Conservation (phyloP, 2,329 filamentous ascomycete genomes). For the Pyricularia sp. region DNA sequence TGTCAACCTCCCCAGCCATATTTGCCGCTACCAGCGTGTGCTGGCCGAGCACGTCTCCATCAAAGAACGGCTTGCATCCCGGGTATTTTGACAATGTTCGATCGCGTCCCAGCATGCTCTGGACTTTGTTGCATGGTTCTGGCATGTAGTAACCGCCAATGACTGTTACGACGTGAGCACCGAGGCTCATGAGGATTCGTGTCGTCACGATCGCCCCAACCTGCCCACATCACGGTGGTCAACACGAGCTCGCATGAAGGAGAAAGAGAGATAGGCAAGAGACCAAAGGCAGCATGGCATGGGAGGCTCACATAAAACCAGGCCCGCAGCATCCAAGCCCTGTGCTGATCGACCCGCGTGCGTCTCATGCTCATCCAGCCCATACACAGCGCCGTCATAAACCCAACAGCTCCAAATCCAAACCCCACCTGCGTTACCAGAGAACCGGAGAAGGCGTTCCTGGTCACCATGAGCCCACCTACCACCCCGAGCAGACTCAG, state of each 20-base stretch:
- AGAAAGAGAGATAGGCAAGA: neutral
- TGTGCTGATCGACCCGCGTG: conserved; percentile 2
- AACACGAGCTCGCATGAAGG: neutral
- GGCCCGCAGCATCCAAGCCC: conserved; percentile 4
- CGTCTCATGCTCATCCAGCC: conserved; percentile 31
- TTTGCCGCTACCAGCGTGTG: conserved; percentile 1
- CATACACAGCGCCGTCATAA: conserved; percentile 28
- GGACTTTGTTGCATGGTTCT: conserved; percentile 34
- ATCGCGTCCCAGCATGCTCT: conserved; percentile 21
- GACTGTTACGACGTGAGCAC: conserved; percentile 23
- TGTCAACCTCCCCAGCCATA: neutral
- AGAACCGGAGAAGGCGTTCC: conserved; percentile 39
- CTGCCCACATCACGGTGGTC: conserved; percentile 12
- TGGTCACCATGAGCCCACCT: conserved; percentile 39
- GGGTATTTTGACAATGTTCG: conserved; percentile 26
- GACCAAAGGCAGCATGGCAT: neutral
- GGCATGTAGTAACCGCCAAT: conserved; percentile 14
- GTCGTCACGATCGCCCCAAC: conserved; percentile 37
- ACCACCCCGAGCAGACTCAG: conserved; percentile 31
- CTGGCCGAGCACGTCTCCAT: conserved; percentile 9
- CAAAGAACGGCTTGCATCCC: conserved; percentile 26
- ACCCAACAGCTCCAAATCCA: conserved; percentile 8
- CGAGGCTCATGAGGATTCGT: conserved; percentile 30
- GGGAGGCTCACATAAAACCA: conserved; percentile 2
- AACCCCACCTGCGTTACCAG: conserved; percentile 29